Evolutionary conservation across 1,139 yeast species (phyloP).

Genomic region (Geotrichum histeridarum): DNA sequence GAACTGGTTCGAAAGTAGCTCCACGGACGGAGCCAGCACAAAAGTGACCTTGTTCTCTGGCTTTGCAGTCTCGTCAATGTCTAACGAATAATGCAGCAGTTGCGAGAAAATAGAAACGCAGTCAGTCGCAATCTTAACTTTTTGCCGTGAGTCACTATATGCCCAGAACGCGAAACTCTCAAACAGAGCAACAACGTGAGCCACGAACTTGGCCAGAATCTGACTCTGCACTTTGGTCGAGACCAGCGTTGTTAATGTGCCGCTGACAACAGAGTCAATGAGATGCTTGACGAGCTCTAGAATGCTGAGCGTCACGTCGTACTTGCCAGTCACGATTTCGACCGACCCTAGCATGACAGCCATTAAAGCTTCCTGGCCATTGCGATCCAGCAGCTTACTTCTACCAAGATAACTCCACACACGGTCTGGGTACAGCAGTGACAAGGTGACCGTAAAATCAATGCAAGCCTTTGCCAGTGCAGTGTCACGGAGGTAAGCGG

Average conservation of each 20-base stretch:
- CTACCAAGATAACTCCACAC: slow-evolving; percentile 76
- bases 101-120: slow-evolving; percentile 54
- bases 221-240: slow-evolving; percentile 48
- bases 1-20: slow-evolving; percentile 51
- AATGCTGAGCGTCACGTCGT: slow-evolving; percentile 56
- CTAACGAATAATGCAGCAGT: slow-evolving; percentile 52
- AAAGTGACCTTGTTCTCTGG: slow-evolving; percentile 45
- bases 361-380: slow-evolving; percentile 67
- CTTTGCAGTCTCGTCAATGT: slow-evolving; percentile 46
- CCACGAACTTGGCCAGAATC: slow-evolving; percentile 52
- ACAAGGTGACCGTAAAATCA: slow-evolving; percentile 48
- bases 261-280: slow-evolving; percentile 50
- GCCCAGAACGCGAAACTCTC: slow-evolving; percentile 74
- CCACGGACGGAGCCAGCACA: slow-evolving; percentile 50
- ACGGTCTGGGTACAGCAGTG: slow-evolving; percentile 52
- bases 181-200: slow-evolving; percentile 59
- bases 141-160: slow-evolving; percentile 52
- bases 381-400: slow-evolving; percentile 58
- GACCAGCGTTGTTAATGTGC: slow-evolving; percentile 32
- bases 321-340: slow-evolving; percentile 67
- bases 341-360: slow-evolving; percentile 61
- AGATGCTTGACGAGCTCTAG: slow-evolving; percentile 53
- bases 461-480: slow-evolving; percentile 47
- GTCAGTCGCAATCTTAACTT: slow-evolving; percentile 56
- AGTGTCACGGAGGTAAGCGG: slow-evolving; percentile 53